These are phyloP conservation scores for Fusarium xylarioides DNA, from an alignment of 2,329 filamentous ascomycete genomes.

Conservation along the genomic window DNA sequence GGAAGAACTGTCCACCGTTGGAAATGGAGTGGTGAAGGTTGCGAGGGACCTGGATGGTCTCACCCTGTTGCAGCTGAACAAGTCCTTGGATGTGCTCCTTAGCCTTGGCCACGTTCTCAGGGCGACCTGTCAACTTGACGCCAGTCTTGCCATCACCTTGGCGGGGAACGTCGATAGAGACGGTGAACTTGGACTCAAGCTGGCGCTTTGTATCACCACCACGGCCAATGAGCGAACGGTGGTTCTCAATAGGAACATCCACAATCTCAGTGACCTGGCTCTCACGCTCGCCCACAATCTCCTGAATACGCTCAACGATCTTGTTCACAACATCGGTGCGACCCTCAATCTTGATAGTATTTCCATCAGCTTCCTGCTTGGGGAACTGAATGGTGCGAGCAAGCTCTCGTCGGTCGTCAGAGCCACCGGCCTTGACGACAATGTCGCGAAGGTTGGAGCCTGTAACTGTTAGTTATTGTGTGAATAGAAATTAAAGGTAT, in stretches of 20 bases:
- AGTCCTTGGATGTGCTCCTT: constrained; percentile 84
- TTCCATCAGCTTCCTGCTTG: constrained; percentile 83
- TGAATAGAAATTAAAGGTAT: not conserved
- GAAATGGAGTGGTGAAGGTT: constrained; percentile 84
- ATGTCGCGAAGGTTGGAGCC: constrained; percentile 87
- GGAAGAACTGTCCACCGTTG: constrained; percentile 94
- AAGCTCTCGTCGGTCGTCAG: constrained; percentile 82
- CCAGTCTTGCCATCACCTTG: constrained; percentile 85
- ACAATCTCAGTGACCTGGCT: constrained; percentile 81
- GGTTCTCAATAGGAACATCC: constrained; percentile 89
- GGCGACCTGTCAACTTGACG: constrained; percentile 84
- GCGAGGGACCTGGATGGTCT: constrained; percentile 85
- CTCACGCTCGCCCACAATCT: constrained; percentile 83
- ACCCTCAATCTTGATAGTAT: constrained; percentile 88
- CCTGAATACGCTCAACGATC: constrained; percentile 83
- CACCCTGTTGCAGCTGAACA: constrained; percentile 86
- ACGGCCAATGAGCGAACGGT: constrained; percentile 88
- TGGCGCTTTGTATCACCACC: constrained; percentile 87
- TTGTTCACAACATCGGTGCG: constrained; percentile 85
- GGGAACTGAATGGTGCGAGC: constrained; percentile 95
- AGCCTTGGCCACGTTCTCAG: constrained; percentile 81
- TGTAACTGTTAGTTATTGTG: constrained; percentile 52
- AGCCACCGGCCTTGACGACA: constrained; percentile 86
- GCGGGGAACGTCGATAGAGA: constrained; percentile 89
- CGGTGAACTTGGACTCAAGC: constrained; percentile 85